Conservation (phyloP, 305 asterid species). For the Ilex paraguariensis region DNA sequence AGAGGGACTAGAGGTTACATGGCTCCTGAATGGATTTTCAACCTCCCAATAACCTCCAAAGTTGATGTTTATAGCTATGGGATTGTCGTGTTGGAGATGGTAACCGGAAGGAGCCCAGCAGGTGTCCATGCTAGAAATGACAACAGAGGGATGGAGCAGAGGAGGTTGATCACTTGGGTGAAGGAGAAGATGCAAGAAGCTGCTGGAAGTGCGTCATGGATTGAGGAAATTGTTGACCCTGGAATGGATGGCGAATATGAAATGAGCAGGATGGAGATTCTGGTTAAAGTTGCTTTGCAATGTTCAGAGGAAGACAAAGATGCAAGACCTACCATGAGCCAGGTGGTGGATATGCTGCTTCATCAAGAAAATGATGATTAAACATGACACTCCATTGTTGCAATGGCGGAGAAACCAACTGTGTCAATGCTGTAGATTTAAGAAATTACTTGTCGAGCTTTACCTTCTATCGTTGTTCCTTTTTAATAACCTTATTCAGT, state of each 20-base stretch:
- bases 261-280: constrained; percentile 13
- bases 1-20: constrained; percentile 36
- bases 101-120: constrained; percentile 24
- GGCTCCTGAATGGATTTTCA: constrained; percentile 30
- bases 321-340: constrained; percentile 39
- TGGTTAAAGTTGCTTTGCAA: constrained; percentile 27
- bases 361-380: constrained; percentile 8
- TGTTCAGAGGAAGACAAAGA: constrained; percentile 36
- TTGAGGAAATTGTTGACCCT: constrained; percentile 21
- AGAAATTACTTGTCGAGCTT: too few relatives aligned
- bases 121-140: not conserved
- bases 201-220: constrained; percentile 3
- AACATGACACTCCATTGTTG: not conserved
- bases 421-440: too few relatives aligned
- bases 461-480: too few relatives aligned
- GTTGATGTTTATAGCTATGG: constrained; percentile 52
- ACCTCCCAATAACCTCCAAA: constrained; percentile 39
- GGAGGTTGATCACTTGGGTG: constrained; percentile 26
- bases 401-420: too few relatives aligned
- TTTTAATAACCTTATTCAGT: too few relatives aligned
- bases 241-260: constrained; percentile 19
- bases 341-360: constrained; percentile 28
- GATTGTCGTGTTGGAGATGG: constrained; percentile 38
- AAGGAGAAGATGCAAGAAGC: constrained; percentile 15
- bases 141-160: constrained; percentile 14